Conservation (phyloP, 805 yeast genomes). For the Schwanniomyces yamadae region DNA sequence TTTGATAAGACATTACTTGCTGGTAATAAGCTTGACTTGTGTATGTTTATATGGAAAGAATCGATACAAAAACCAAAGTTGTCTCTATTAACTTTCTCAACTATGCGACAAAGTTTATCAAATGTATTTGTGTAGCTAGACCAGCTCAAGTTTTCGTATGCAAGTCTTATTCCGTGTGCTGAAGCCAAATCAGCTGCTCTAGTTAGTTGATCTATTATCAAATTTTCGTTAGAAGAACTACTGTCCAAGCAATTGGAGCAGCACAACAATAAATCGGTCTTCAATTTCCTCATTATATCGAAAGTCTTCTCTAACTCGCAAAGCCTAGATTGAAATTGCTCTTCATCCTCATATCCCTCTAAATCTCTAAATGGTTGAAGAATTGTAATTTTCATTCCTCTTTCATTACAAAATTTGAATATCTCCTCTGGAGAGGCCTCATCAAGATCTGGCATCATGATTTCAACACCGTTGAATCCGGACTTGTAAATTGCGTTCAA, state of each 20-base stretch:
- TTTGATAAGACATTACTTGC: constrained; percentile 6
- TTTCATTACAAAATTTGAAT: constrained; percentile 7
- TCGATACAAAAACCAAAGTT: constrained; percentile 29
- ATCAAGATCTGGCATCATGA: constrained; percentile 13
- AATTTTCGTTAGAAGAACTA: constrained; percentile 7
- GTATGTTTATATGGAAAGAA: constrained; percentile 21
- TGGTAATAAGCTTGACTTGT: constrained; percentile 3
- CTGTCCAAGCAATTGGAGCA: constrained; percentile 13
- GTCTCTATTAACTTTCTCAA: constrained; percentile 15
- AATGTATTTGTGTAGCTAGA: constrained; percentile 18
- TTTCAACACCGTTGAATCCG: constrained; percentile 16
- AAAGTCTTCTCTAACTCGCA: constrained; percentile 10
- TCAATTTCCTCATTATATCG: constrained; percentile 6
- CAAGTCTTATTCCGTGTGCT: constrained; percentile 15
- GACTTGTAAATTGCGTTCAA: constrained; percentile 11
- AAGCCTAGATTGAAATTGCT: constrained; percentile 7
- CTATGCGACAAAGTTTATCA: constrained; percentile 14
- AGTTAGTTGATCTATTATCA: constrained; percentile 12
- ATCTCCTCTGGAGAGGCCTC: constrained; percentile 11
- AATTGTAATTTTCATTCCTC: constrained; percentile 9
- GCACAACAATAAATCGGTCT: constrained; percentile 10
- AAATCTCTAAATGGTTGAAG: constrained; percentile 16
- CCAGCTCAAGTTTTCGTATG: constrained; percentile 28
- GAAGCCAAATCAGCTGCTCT: constrained; percentile 13
- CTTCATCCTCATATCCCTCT: constrained; percentile 12